These are phyloP conservation scores for Nemophila menziesii DNA, from an alignment of 257 asterid species.

Conservation along the genomic window DNA sequence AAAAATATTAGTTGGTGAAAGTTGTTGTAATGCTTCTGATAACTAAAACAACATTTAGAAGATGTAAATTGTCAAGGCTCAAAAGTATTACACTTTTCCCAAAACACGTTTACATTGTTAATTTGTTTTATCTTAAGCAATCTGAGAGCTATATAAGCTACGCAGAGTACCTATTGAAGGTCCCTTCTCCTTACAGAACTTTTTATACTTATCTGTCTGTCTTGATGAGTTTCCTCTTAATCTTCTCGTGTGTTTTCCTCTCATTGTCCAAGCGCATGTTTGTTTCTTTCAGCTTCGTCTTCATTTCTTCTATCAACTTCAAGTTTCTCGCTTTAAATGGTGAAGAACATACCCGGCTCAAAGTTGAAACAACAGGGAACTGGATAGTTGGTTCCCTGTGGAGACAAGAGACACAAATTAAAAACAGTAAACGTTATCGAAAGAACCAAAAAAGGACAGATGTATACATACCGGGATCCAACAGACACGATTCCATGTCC, in stretches of 20 bases:
- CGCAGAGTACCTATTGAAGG: not conserved
- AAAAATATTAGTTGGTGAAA: no score
- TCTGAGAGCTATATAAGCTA: not conserved
- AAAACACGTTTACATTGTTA: not conserved
- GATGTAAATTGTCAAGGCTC: not conserved
- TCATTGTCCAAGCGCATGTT: not conserved
- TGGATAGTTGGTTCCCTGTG: conserved; percentile 31
- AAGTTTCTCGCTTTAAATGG: not conserved
- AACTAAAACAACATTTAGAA: no score
- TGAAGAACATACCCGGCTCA: conserved; percentile 3
- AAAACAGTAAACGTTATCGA: no score
- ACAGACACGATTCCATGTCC: conserved; percentile 35
- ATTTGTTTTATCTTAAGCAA: not conserved
- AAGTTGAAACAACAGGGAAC: conserved; percentile 31
- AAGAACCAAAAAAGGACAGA: not conserved
- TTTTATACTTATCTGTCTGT: not conserved
- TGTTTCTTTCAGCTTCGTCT: conserved; percentile 1
- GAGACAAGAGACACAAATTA: not conserved
- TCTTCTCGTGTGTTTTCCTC: not conserved
- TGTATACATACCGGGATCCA: conserved; percentile 29
- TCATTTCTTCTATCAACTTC: conserved; percentile 4
- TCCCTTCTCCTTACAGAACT: conserved; percentile 1
- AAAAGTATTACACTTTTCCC: not conserved
- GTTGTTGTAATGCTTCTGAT: no score
- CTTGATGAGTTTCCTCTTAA: not conserved